These are phyloP conservation scores for Globisporangium camurandrum DNA, from an alignment of 352 stramenopile species.

Conservation along the genomic window DNA sequence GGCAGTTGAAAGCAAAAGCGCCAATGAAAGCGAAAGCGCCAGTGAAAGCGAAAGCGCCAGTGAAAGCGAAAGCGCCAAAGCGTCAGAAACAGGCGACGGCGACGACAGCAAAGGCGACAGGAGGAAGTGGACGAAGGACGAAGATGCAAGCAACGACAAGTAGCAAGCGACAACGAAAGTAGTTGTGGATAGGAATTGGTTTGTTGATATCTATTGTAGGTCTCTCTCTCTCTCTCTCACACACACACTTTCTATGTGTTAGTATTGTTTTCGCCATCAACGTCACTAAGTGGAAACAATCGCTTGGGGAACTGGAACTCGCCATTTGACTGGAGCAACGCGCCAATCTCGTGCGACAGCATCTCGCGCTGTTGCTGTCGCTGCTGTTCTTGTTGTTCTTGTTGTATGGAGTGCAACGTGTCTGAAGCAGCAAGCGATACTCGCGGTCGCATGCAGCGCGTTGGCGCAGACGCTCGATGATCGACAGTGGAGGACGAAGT, in stretches of 20 bases:
- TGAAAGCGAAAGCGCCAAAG: slow-evolving; percentile 9
- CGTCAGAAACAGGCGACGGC: slow-evolving; percentile 9
- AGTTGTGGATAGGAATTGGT: no score
- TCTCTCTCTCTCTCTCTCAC: not conserved
- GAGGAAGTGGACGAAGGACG: no score
- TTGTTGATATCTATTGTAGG: not conserved
- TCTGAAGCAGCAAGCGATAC: no score
- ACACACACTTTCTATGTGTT: no score
- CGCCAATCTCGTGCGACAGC: slow-evolving; percentile 21
- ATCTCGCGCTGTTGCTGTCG: slow-evolving; percentile 3
- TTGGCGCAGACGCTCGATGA: not conserved
- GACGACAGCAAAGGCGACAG: no score
- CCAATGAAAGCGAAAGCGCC: no score
- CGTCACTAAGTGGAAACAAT: slow-evolving; percentile 20
- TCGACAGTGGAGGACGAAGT: no score
- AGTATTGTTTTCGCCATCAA: no score
- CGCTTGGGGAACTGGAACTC: slow-evolving; percentile 29
- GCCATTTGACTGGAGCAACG: slow-evolving; percentile 18
- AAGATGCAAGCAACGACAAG: no score
- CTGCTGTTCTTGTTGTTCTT: not conserved
- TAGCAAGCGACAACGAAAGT: no score
- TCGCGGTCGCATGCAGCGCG: not conserved
- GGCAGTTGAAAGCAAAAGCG: no score
- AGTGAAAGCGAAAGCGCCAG: not conserved
- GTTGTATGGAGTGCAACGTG: slow-evolving; percentile 1